A percentile compares a stretch with the other conserved stretches of the same genome.
Evolutionary conservation across 2,329 filamentous ascomycete species (phyloP).

Genomic region (Capronia americana): DNA sequence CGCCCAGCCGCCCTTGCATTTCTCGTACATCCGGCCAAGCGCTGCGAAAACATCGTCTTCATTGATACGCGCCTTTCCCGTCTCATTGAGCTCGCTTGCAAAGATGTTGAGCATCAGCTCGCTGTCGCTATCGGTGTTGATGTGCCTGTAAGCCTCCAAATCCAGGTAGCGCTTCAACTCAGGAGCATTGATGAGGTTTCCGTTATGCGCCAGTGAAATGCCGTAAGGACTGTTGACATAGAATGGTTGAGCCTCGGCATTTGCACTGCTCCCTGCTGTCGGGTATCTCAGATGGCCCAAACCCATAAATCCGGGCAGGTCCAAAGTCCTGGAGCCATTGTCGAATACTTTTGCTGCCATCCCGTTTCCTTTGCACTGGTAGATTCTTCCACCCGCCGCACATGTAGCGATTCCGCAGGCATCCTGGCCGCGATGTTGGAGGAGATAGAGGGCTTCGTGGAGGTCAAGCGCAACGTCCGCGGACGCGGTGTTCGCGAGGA

Average conservation of each 20-base stretch:
- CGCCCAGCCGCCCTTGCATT: slow-evolving; percentile 77
- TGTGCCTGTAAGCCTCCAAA: slow-evolving; percentile 78
- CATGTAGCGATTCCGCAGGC: slow-evolving; percentile 82
- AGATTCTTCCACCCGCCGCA: slow-evolving; percentile 77
- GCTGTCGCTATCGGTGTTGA: slow-evolving; percentile 89
- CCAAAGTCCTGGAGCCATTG: slow-evolving; percentile 74
- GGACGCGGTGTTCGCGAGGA: slow-evolving; percentile 62
- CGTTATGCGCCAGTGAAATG: slow-evolving; percentile 82
- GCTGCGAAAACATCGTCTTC: slow-evolving; percentile 76
- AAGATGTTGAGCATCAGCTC: slow-evolving; percentile 90
- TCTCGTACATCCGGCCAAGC: slow-evolving; percentile 73
- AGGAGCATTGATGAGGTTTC: slow-evolving; percentile 82
- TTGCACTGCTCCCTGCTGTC: slow-evolving; percentile 82
- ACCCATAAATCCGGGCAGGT: slow-evolving; percentile 85
- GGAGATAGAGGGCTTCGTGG: slow-evolving; percentile 73
- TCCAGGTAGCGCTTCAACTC: slow-evolving; percentile 76
- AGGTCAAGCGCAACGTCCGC: slow-evolving; percentile 67
- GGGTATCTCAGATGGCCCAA: slow-evolving; percentile 87
- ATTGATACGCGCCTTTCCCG: slow-evolving; percentile 81
- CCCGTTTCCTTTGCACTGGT: slow-evolving; percentile 88
- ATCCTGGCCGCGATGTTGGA: slow-evolving; percentile 83
- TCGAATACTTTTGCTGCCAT: slow-evolving; percentile 85
- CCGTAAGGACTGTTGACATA: slow-evolving; percentile 89
- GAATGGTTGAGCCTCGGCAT: slow-evolving; percentile 89
- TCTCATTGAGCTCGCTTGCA: slow-evolving; percentile 79